Percentiles rank a stretch among this genome's conserved stretches.
These are phyloP conservation scores for Hypholoma sublateritium DNA, from an alignment of 768 basidiomycete genomes.

Conservation along the genomic window DNA sequence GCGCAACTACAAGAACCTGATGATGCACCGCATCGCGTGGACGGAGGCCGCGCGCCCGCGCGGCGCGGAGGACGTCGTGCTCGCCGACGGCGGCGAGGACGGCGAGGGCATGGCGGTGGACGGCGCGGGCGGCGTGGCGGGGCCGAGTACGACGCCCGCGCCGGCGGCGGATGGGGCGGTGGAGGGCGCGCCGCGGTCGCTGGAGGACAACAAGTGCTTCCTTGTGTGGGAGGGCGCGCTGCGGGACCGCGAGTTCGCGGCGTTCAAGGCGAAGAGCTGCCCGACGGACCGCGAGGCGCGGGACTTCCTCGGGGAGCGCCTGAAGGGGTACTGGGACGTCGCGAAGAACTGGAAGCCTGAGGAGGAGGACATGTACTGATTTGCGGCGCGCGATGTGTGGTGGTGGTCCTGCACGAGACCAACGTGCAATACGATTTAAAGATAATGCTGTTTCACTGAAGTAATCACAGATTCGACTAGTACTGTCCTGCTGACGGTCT, in stretches of 20 bases:
- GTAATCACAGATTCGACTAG: no score
- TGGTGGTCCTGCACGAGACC: no score
- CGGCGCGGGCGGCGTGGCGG: neutral
- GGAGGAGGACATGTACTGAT: conserved; percentile 71
- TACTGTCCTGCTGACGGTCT: no score
- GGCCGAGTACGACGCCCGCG: conserved; percentile 15
- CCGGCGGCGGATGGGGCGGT: conserved; percentile 35
- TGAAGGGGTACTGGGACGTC: conserved; percentile 93
- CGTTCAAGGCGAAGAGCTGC: conserved; percentile 79
- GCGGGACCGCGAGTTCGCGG: conserved; percentile 76
- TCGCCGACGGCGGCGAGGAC: conserved; percentile 50
- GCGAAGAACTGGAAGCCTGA: conserved; percentile 88
- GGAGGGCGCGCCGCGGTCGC: conserved; percentile 40
- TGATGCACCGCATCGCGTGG: conserved; percentile 90
- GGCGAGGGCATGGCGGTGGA: conserved; percentile 20
- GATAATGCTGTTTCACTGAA: no score
- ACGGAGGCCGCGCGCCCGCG: conserved; percentile 85
- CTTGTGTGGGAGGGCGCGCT: conserved; percentile 92
- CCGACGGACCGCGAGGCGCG: conserved; percentile 85
- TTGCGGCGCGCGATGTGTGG: no score
- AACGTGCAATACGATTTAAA: no score
- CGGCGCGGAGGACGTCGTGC: conserved; percentile 69
- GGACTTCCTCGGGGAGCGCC: conserved; percentile 80
- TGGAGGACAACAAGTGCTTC: conserved; percentile 87
- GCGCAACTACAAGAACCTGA: conserved; percentile 82